Evolutionary conservation across 352 stramenopile species (phyloP), one percentile per base, ranked within the genome.

Genomic region (Pythium dissimile): DNA sequence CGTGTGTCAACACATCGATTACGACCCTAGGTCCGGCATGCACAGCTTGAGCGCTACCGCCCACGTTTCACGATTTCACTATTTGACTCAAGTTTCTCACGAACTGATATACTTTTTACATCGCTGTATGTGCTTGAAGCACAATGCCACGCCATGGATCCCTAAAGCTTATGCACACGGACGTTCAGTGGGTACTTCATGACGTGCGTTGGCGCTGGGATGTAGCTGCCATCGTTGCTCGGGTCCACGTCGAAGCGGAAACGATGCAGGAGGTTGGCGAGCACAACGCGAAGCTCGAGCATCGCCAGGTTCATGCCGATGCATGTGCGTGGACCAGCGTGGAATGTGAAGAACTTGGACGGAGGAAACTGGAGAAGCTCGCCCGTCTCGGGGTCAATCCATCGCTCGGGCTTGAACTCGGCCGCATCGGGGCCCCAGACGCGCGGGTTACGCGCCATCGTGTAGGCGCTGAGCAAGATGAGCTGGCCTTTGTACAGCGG

Each of bases 311-410:
- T 86, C 64, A 69, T 70, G 5, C 77, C 77, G 20, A 86, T 54
- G 39, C 77, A 87, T 8, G 66, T 62, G n/a, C 77, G 72, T 0
- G 65, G 69, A 9, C 75, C 77, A 0, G 67, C 67, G 24, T 73
- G 48, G 52, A 87, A 86, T 13, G 38, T 62, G 18, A 71, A 69
- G 34, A 80, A 80, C 39, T 67, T 62, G 47, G 58, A 57, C 7
- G 53, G 20, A 20, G 59, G 46, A n/a, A 60, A 44, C 5, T 62
- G 44, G 10, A 54, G 52, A 18, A 59, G 38, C 41, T 63, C 55
- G 24, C 35, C 27, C 1, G 48, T 65, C 1, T 10, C 13, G 1
- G 21, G 7, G 27, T 73, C 68, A 32, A 89, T 67, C 71, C 71
- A 88, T 7, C 81, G 73, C 34, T 88, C 50, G 1, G 50, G 50